phyloP scores from a whole-genome alignment of 768 basidiomycete species.

The Amanita fuliginea region DNA sequence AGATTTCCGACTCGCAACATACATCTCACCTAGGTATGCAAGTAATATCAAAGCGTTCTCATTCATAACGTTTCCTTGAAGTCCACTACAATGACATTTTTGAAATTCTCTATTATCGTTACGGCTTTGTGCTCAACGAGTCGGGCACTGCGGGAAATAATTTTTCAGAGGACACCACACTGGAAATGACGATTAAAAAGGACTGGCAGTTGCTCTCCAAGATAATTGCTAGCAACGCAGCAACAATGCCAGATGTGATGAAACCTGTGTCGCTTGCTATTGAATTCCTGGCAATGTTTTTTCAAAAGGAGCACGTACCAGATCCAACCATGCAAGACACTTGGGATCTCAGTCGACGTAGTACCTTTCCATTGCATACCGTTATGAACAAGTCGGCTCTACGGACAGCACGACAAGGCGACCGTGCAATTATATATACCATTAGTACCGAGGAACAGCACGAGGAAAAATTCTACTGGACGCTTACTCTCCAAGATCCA shows the following conservation, averaged over 20 bases:
- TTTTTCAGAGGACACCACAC: background rate
- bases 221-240: background rate
- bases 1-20: background rate
- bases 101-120: background rate
- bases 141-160: background rate
- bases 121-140: background rate
- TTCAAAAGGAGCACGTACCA: background rate
- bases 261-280: background rate
- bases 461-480: background rate
- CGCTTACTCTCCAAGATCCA: background rate
- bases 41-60: background rate
- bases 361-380: background rate
- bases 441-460: background rate
- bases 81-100: background rate
- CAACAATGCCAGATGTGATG: background rate
- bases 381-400: background rate
- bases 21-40: background rate
- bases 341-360: background rate
- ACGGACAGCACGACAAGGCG: background rate
- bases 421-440: background rate
- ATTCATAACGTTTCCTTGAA: background rate
- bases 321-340: background rate
- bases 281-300: background rate
- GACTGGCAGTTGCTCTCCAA: constrained; percentile 1
- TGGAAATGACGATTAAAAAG: background rate